A percentile compares a stretch with the other conserved stretches of the same genome.
Evolutionary conservation across 2,329 filamentous ascomycete species (phyloP).

Genomic region (Talaromyces albobiverticillius): DNA sequence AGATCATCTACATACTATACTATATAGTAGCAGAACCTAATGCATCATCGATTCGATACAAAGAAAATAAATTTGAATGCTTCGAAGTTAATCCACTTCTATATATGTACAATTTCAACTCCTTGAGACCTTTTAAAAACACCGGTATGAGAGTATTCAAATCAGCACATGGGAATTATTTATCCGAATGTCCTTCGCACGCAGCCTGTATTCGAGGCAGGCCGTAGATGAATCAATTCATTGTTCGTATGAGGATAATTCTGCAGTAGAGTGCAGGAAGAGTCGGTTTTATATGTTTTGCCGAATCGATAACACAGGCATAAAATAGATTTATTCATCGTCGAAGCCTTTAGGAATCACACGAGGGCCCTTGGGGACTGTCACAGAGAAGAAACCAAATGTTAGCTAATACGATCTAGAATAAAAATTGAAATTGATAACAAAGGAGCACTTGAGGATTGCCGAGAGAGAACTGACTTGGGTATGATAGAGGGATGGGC

Average conservation of each 20-base stretch:
- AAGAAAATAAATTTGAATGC: background rate
- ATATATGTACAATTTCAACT: constrained; percentile 13
- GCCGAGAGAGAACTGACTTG: constrained; percentile 62
- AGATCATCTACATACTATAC: too few relatives aligned
- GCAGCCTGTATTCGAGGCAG: too few relatives aligned
- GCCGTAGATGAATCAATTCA: background rate
- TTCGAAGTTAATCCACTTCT: constrained; percentile 10
- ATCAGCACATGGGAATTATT: background rate
- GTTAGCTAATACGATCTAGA: constrained; percentile 1
- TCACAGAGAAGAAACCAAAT: background rate
- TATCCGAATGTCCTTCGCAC: background rate
- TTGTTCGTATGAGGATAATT: background rate
- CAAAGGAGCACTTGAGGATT: background rate
- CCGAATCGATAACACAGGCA: background rate
- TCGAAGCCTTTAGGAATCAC: constrained; percentile 47
- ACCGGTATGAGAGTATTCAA: background rate
- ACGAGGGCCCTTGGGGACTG: constrained; percentile 47
- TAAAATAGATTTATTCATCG: constrained; percentile 30
- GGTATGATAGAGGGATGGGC: constrained; percentile 84
- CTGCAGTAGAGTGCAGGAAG: background rate
- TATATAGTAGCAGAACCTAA: background rate
- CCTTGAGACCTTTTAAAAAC: background rate
- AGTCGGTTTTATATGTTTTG: background rate
- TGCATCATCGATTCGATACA: background rate
- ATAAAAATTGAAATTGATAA: background rate